A percentile compares a stretch with the other conserved stretches of the same genome.
phyloP scores from a whole-genome alignment of 202 grass and related monocot genomes.

The Eragrostis tef region DNA sequence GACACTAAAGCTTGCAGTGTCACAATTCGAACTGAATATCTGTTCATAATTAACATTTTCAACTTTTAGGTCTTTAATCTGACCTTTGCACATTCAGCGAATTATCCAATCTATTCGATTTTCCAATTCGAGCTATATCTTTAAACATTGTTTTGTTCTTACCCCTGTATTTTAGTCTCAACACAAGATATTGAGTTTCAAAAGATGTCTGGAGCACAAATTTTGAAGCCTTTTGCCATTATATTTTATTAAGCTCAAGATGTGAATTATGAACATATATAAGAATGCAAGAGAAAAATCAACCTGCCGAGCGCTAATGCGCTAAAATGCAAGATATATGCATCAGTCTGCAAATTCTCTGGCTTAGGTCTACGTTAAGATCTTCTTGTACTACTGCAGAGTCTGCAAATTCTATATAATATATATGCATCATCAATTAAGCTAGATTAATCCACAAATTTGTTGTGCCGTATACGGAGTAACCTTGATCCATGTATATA shows the following conservation, averaged over 20 bases:
- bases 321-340: no score
- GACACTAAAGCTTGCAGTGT: neutral
- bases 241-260: neutral
- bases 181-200: conserved; percentile 8
- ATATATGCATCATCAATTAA: no score
- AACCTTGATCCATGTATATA: neutral
- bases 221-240: neutral
- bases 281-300: neutral
- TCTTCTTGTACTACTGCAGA: neutral
- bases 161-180: no score
- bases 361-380: no score
- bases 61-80: neutral
- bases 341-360: neutral
- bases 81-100: neutral
- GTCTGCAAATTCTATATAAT: neutral
- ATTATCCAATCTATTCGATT: no score
- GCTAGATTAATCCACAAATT: neutral
- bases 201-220: neutral
- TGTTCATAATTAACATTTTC: neutral
- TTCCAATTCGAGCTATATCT: no score
- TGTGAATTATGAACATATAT: neutral
- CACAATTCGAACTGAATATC: neutral
- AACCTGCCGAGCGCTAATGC: no score
- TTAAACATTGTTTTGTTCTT: no score
- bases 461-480: neutral